These are phyloP conservation scores for Neonectria neomacrospora DNA, from an alignment of 2,329 filamentous ascomycete species.

Conservation along the genomic window DNA sequence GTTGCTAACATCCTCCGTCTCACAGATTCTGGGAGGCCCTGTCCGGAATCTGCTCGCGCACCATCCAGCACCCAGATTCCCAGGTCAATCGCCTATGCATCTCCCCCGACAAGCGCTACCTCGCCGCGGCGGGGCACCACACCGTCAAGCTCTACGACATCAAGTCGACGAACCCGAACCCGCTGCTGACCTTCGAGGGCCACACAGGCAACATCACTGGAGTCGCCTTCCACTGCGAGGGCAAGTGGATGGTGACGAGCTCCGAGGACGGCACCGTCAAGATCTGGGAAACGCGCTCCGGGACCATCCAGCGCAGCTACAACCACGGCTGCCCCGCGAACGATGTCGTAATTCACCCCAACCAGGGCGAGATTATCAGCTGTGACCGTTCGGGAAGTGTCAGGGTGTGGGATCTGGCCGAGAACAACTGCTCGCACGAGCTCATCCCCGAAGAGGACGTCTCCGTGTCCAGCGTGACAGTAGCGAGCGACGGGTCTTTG, in stretches of 20 bases:
- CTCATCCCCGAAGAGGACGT: slow-evolving; percentile 97
- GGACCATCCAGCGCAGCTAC: slow-evolving; percentile 91
- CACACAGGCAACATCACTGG: slow-evolving; percentile 97
- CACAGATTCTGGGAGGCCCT: slow-evolving; percentile 96
- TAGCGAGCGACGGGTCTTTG: slow-evolving; percentile 92
- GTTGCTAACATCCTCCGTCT: slow-evolving; percentile 28
- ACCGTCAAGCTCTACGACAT: slow-evolving; percentile 98
- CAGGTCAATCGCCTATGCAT: slow-evolving; percentile 99
- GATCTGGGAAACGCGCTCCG: slow-evolving; percentile 93
- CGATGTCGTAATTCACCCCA: slow-evolving; percentile 99
- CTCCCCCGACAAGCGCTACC: slow-evolving; percentile 95
- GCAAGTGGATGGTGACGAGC: slow-evolving; percentile 99
- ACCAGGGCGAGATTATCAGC: slow-evolving; percentile 97
- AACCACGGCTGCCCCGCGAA: slow-evolving; percentile 90
- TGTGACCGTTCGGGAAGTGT: slow-evolving; percentile 94
- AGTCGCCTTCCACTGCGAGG: slow-evolving; percentile 97
- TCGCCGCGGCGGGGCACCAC: slow-evolving; percentile 82
- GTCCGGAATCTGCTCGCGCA: slow-evolving; percentile 96
- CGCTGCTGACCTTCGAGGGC: slow-evolving; percentile 92
- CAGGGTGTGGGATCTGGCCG: slow-evolving; percentile 93
- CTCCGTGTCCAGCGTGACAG: slow-evolving; percentile 91
- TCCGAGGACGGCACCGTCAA: slow-evolving; percentile 97
- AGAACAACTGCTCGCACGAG: slow-evolving; percentile 97
- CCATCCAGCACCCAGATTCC: slow-evolving; percentile 97
- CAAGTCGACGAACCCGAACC: slow-evolving; percentile 96